Conservation (phyloP, 23 red algal genomes). For the Gracilaria caudata region DNA sequence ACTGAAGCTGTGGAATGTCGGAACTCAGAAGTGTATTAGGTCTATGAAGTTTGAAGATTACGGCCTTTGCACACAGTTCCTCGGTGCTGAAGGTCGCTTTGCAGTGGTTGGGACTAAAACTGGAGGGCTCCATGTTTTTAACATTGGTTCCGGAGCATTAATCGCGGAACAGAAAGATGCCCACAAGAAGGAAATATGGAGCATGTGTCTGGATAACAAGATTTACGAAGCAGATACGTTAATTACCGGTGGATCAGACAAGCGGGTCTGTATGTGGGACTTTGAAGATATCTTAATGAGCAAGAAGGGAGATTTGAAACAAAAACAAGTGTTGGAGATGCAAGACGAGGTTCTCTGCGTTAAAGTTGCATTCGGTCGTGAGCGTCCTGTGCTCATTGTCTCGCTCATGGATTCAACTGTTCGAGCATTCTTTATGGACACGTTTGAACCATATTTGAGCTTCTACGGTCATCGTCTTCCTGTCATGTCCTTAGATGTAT, state of each 20-base stretch:
- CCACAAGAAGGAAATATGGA: conserved; percentile 73
- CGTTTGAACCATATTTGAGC: conserved; percentile 69
- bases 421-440: conserved; percentile 73
- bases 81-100: conserved; percentile 50
- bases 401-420: conserved; percentile 93
- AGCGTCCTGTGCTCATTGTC: conserved; percentile 70
- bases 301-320: conserved; percentile 47
- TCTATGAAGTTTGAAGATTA: conserved; percentile 62
- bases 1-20: conserved; percentile 83
- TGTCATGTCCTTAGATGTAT: conserved; percentile 84
- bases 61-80: conserved; percentile 52
- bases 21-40: conserved; percentile 78
- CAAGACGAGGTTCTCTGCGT: conserved; percentile 83
- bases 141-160: conserved; percentile 51
- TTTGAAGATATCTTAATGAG: conserved; percentile 35
- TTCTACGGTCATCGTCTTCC: conserved; percentile 98
- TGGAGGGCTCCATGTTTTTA: conserved; percentile 65
- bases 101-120: conserved; percentile 66
- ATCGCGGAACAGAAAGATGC: conserved; percentile 27
- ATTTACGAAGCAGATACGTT: conserved; percentile 61
- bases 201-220: conserved; percentile 48
- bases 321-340: conserved; percentile 61
- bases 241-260: conserved; percentile 78
- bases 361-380: conserved; percentile 39
- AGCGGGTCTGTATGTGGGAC: conserved; percentile 75